Base-by-base conservation (phyloP, 2,329 filamentous ascomycete genomes). In the Corynespora cassiicola region DNA sequence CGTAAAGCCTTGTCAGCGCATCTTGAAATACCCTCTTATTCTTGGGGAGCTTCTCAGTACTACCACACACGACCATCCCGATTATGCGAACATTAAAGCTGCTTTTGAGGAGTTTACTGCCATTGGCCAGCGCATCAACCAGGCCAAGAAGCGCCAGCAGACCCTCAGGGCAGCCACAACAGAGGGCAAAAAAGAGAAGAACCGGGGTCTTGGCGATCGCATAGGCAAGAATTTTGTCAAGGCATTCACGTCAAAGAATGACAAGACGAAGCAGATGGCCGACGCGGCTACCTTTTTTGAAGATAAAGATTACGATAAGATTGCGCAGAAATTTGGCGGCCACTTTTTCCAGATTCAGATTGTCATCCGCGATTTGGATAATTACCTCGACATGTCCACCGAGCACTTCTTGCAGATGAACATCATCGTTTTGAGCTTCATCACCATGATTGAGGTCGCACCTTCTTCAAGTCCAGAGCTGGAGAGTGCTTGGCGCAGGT, bases 1-100 rank as follows among this genome's bases (percentile, higher is more conserved):
- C 14, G 92, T 99, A 62, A 99, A 99, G 69, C 94, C 94, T 2
- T 91, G 95, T 66, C 94, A 99, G 70, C 84, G 94, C 31, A 86
- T 97, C 47, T 85, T 92, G 21, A 96, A 96, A 61, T 99, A 97
- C 61, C 90, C 90, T 3, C 84, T 96, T 29, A 76, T 99, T 25
- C 81, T 99, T 28, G 82, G 84, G 21, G 85, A 90, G 39, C 75
- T 99, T 8, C 75, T 95, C 16, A 84, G 90, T 47, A 81, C 86
- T 39, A 97, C 92, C 0, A 86, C 88, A 0, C 70, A 78, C 7
- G 85, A 90, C 47, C 94, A 99, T 61, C 91, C 92, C 0, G 94
- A 99, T 66, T 81, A 86, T 44, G 74, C 77, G 17, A 74, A 80
- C 7, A 78, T 99, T 21, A 82, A 87, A 50, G 79, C 78, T 23